Conservation (phyloP, 352 stramenopile species). For the Globisporangium spinosum region DNA sequence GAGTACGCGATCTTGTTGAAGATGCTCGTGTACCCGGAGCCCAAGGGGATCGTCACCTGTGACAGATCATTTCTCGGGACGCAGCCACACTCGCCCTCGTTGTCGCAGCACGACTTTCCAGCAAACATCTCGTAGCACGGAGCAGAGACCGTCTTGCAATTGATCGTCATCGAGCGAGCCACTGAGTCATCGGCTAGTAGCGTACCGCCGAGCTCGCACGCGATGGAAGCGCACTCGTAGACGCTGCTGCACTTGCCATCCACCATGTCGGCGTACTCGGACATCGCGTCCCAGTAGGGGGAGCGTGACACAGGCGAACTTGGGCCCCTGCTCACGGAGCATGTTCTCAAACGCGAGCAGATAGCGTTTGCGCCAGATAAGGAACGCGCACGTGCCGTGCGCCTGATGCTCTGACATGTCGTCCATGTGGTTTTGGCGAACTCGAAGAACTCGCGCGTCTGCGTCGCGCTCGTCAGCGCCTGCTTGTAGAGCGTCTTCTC, state of each 20-base stretch:
- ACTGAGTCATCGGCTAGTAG: conserved; percentile 7
- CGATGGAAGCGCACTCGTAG: conserved; percentile 35
- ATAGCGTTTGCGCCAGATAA: conserved; percentile 42
- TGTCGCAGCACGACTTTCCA: conserved; percentile 25
- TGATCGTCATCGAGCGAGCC: conserved; percentile 22
- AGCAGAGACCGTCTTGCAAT: conserved; percentile 19
- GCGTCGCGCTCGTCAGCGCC: conserved; percentile 10
- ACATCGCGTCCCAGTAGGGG: conserved; percentile 51
- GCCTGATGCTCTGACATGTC: conserved; percentile 22
- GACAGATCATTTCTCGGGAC: conserved; percentile 32
- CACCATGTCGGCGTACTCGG: conserved; percentile 35
- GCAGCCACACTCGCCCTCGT: conserved; percentile 23
- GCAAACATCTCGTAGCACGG: conserved; percentile 25
- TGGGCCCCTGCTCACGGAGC: conserved; percentile 31
- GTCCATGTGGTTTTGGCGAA: conserved; percentile 31
- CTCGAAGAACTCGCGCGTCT: conserved; percentile 29
- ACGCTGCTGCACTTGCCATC: conserved; percentile 26
- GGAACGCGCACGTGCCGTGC: conserved; percentile 34
- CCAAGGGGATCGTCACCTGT: conserved; percentile 31
- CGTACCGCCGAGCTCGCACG: conserved; percentile 27
- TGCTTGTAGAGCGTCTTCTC: conserved; percentile 12
- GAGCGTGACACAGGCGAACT: conserved; percentile 37
- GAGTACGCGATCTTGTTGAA: conserved; percentile 25
- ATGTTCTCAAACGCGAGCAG: conserved; percentile 48
- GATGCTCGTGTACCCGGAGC: conserved; percentile 33